These are phyloP conservation scores for Trichoderma sp. DNA, from an alignment of 2,329 filamentous ascomycete genomes.

Conservation along the genomic window DNA sequence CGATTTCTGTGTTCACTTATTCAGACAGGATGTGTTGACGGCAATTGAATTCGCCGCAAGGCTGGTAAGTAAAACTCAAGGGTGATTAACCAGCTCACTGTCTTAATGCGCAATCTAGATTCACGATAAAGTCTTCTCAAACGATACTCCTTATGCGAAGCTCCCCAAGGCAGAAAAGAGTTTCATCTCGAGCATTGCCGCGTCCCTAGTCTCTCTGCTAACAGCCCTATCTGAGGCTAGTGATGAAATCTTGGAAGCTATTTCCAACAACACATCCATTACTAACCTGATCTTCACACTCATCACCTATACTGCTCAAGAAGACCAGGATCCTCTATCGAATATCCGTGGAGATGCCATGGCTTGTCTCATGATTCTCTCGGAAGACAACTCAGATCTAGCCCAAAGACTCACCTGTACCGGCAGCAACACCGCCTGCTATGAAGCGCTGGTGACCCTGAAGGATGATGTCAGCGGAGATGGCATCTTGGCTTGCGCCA, in stretches of 20 bases:
- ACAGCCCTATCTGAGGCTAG: constrained; percentile 55
- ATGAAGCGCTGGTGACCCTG: constrained; percentile 48
- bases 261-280: constrained; percentile 49
- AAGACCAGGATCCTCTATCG: constrained; percentile 41
- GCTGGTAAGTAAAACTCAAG: constrained; percentile 40
- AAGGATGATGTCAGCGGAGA: constrained; percentile 46
- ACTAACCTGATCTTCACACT: constrained; percentile 55
- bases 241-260: constrained; percentile 56
- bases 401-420: constrained; percentile 53
- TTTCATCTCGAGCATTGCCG: constrained; percentile 52
- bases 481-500: constrained; percentile 56
- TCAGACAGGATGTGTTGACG: constrained; percentile 57
- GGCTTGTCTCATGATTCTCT: constrained; percentile 54
- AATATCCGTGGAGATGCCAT: constrained; percentile 46
- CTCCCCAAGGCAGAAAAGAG: constrained; percentile 52
- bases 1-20: constrained; percentile 65
- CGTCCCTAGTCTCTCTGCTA: constrained; percentile 52
- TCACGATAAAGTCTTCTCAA: constrained; percentile 41
- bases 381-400: constrained; percentile 57
- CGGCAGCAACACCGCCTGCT: constrained; percentile 41
- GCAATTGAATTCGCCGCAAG: constrained; percentile 56
- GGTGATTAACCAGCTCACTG: neutral
- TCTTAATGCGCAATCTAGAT: constrained; percentile 33
- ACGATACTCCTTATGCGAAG: constrained; percentile 44
- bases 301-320: constrained; percentile 43